Base-by-base conservation (phyloP, 2,329 filamentous ascomycete species). In the Talaromyces albobiverticillius region DNA sequence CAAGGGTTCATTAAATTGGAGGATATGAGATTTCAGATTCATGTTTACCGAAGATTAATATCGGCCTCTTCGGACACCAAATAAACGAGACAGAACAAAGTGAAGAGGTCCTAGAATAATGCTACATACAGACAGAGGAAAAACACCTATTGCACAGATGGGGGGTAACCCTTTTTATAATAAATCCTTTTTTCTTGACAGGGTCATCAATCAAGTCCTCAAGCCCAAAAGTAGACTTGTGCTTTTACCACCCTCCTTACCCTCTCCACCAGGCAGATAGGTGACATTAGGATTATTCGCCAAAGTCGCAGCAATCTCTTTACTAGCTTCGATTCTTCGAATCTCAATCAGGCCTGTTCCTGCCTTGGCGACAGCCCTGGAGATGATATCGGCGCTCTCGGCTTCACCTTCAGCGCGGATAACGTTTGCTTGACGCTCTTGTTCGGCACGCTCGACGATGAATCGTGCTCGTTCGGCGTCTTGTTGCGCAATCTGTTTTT, bases 401-500 rank as follows among this genome's bases (percentile, higher is more conserved):
- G 93, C 93, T 77, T 99, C 94, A 71, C 94, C 94, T 82, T 99
- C 94, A 50, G 94, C 94, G 54, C 94, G 85, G 75, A 99, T 99
- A 67, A 99, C 94, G 77, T 94, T 97, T 64, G 94, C 94, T 79
- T 99, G 94, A 67, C 94, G 84, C 80, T 99, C 94, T 80, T 99
- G 94, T 83, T 99, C 94, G 57, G 94, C 94, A 74, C 90, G 90
- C 83, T 99, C 94, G 72, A 99, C 94, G 64, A 99, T 95, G 80
- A 99, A 99, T 62, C 94, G 85, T 46, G 94, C 94, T 61, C 94
- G 85, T 82, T 99, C 94, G 60, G 94, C 94, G 71, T 99, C 94
- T 77, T 99, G 94, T 79, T 99, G 94, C 53, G 94, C 94, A 73
- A 99, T 99, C 82, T 99, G 94, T 86, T 99, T 99, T 84, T 99